Evolutionary conservation across 2,329 filamentous ascomycete genomes (phyloP), one percentile per base, ranked within the genome.

Genomic region (Scedosporium dehoogii): DNA sequence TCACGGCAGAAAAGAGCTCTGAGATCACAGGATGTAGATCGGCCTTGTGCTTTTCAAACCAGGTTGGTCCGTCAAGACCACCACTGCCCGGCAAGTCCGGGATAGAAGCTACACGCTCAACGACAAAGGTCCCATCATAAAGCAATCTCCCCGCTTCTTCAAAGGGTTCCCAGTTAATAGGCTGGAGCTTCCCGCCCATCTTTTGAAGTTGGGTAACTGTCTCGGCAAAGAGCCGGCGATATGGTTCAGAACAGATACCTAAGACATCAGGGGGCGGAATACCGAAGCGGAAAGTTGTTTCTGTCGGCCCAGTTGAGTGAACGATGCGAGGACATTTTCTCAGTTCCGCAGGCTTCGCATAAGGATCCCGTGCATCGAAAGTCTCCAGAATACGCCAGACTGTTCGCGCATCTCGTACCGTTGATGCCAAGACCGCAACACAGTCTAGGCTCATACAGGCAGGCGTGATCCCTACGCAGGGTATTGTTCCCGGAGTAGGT

Each of bases 381-480:
- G 73, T 76, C 55, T 81, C 79, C 3, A 76, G 74, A 0, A 77
- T 69, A 5, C 80, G 75, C 72, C 83, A 78, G 1, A 85, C 73
- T 1, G 68, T 73, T 29, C 81, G 72, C 2, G 80, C 81, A 66
- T 85, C 82, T 1, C 73, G 69, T 9, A 82, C 73, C 1, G 74
- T 82, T 25, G 75, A 72, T 1, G 81, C 74, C 61, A 83, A 75
- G 33, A 85, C 77, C 0, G 83, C 81, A 18, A 85, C 78, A 64
- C 81, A 85, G 69, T 86, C 83, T 1, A 85, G 74, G 0, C 79
- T 81, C 21, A 79, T 73, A 64, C 84, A 86, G 1, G 84, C 83
- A 2, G 82, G 82, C 6, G 80, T 75, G 0, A 84, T 75, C 2
- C 81, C 80, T 1, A 70, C 69, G 4, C 78, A 74, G 10, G 79